phyloP scores from a whole-genome alignment of 148 eudicot genomes.

The Chenopodium berlandieri region DNA sequence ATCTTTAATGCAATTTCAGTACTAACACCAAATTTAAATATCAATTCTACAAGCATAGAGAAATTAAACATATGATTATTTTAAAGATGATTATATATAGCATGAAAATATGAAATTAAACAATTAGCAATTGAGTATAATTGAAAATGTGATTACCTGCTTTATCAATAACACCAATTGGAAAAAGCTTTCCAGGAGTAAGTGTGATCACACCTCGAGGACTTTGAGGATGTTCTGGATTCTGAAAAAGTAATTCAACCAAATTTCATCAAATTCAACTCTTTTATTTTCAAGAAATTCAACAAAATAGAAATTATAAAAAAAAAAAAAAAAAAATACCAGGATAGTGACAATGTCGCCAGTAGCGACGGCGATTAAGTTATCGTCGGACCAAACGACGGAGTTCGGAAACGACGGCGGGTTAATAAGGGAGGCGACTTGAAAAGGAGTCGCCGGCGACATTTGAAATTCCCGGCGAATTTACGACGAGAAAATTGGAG shows the following conservation, averaged over 20 bases:
- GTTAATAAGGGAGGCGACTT: conserved; percentile 60
- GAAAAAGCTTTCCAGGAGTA: conserved; percentile 47
- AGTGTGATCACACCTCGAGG: conserved; percentile 71
- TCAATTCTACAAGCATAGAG: not conserved
- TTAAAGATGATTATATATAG: not conserved
- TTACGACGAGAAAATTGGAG: not conserved
- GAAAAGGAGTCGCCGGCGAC: conserved; percentile 45
- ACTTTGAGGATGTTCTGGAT: conserved; percentile 60
- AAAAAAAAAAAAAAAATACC: not conserved
- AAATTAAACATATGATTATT: not conserved
- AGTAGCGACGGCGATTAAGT: conserved; percentile 73
- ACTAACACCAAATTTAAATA: too few relatives aligned
- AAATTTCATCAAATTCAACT: conserved; percentile 5
- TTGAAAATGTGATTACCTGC: conserved; percentile 39
- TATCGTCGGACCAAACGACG: conserved; percentile 85
- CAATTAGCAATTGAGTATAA: not conserved
- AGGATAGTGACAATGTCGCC: conserved; percentile 43
- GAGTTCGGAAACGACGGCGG: conserved; percentile 64
- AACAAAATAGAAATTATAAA: not conserved
- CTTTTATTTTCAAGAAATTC: not conserved
- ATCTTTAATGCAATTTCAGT: too few relatives aligned
- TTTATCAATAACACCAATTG: conserved; percentile 60
- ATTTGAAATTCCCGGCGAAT: conserved; percentile 1
- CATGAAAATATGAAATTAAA: not conserved
- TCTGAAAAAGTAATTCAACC: conserved; percentile 31